Conservation (phyloP, 768 basidiomycete species). For the Lyophyllum decastes region DNA sequence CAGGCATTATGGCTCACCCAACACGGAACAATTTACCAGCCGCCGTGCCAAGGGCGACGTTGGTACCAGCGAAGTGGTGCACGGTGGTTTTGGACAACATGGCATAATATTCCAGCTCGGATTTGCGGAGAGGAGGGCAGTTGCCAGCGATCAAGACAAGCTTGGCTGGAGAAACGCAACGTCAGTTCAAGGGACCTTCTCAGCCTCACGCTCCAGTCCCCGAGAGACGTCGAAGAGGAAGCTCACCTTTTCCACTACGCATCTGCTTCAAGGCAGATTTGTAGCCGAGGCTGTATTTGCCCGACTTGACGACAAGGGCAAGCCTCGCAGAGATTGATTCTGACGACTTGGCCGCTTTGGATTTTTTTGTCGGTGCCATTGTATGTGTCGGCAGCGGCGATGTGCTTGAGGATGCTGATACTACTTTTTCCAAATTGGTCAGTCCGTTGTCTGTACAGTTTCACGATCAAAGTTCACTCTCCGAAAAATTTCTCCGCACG, state of each 20-base stretch:
- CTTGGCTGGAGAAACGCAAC: slow-evolving; percentile 67
- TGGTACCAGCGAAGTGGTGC: slow-evolving; percentile 97
- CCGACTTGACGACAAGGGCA: slow-evolving; percentile 97
- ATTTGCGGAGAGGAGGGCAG: slow-evolving; percentile 98
- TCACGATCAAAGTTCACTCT: slow-evolving; percentile 26
- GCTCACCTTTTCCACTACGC: slow-evolving; percentile 95
- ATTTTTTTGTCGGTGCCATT: slow-evolving; percentile 97
- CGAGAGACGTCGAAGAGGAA: slow-evolving; percentile 48
- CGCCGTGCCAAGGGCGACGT: slow-evolving; percentile 97
- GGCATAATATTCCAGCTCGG: slow-evolving; percentile 99
- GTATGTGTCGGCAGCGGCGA: slow-evolving; percentile 27
- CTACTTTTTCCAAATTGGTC: neutral
- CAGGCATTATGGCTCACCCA: slow-evolving; percentile 52
- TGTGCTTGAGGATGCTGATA: slow-evolving; percentile 13
- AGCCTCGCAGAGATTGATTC: slow-evolving; percentile 93
- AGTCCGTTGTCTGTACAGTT: slow-evolving; percentile 31
- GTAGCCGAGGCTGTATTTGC: slow-evolving; percentile 96
- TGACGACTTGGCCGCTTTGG: slow-evolving; percentile 89
- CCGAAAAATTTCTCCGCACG: slow-evolving; percentile 16
- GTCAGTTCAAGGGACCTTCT: slow-evolving; percentile 96
- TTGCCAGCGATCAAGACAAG: slow-evolving; percentile 98
- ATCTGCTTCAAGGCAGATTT: slow-evolving; percentile 98
- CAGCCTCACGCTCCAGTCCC: slow-evolving; percentile 98
- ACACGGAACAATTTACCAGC: slow-evolving; percentile 99
- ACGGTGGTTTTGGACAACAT: slow-evolving; percentile 99